phyloP scores from a whole-genome alignment of 2,329 filamentous ascomycete genomes.

The Cryphonectria carpinicola region DNA sequence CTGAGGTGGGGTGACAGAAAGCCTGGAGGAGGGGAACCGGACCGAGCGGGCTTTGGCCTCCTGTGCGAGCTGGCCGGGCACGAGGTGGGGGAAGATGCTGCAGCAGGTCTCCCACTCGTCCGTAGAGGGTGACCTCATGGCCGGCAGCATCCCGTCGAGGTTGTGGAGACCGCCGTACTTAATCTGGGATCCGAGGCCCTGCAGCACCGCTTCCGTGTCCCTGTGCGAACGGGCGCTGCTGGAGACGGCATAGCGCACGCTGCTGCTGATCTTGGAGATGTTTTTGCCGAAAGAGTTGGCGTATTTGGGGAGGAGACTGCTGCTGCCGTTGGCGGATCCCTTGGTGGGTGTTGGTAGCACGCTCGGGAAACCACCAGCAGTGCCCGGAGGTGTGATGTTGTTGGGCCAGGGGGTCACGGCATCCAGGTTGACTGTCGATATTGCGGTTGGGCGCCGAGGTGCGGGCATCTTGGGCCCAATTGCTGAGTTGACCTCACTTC shows the following conservation, averaged over 20 bases:
- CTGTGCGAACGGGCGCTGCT: not conserved
- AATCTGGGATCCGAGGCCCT: not conserved
- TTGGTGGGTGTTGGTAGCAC: not conserved
- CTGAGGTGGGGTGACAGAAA: conserved; percentile 10
- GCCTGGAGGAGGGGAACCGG: not conserved
- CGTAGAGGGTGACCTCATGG: not conserved
- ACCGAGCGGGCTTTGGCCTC: not conserved
- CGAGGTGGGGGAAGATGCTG: conserved; percentile 4
- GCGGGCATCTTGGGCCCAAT: not conserved
- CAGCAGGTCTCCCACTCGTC: conserved; percentile 1
- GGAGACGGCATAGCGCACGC: not conserved
- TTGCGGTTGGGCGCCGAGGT: not conserved
- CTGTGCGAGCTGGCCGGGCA: not conserved
- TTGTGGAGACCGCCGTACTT: conserved; percentile 1
- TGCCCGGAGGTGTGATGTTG: not conserved
- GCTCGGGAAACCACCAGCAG: not conserved
- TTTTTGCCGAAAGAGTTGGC: not conserved
- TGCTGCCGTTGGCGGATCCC: not conserved
- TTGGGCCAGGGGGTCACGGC: not conserved
- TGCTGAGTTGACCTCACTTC: not conserved
- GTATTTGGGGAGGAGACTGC: not conserved
- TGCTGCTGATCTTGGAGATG: conserved; percentile 1
- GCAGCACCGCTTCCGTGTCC: not conserved
- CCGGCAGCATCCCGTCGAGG: conserved; percentile 4
- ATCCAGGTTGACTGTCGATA: not conserved